Evolutionary conservation across 2,329 filamentous ascomycete species (phyloP).

Genomic region (Cytospora leucostoma): DNA sequence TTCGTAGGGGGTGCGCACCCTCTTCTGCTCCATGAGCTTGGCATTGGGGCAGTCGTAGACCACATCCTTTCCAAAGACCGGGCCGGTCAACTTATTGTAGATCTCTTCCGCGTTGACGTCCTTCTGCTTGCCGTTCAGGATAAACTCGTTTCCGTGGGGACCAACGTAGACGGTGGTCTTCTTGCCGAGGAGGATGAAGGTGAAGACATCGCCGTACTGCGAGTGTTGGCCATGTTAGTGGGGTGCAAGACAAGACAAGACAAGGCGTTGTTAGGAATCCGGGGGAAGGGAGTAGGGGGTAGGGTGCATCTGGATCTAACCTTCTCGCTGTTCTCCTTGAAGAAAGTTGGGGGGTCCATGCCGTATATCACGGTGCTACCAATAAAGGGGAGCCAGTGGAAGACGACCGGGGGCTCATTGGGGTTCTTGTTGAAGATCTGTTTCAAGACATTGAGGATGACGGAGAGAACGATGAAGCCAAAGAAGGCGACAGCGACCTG

Average conservation of each 20-base stretch:
- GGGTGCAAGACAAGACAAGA: not conserved
- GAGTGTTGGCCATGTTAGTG: constrained; percentile 15
- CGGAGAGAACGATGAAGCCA: constrained; percentile 52
- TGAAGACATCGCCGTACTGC: constrained; percentile 56
- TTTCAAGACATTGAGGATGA: constrained; percentile 76
- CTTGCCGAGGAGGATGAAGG: constrained; percentile 54
- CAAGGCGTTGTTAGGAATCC: not conserved
- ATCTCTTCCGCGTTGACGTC: constrained; percentile 58
- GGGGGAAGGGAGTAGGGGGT: not conserved
- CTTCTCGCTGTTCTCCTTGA: constrained; percentile 70
- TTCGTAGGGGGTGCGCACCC: constrained; percentile 47
- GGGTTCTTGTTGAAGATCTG: constrained; percentile 82
- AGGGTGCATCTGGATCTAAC: constrained; percentile 41
- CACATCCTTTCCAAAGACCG: constrained; percentile 73
- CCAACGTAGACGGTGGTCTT: constrained; percentile 54
- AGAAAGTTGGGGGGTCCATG: constrained; percentile 91
- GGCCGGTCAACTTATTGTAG: constrained; percentile 52
- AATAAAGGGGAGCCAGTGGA: constrained; percentile 79
- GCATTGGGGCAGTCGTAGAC: constrained; percentile 84
- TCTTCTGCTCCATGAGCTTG: constrained; percentile 89
- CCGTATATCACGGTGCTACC: constrained; percentile 93
- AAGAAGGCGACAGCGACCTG: constrained; percentile 50
- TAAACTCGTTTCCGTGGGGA: constrained; percentile 55
- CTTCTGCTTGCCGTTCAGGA: constrained; percentile 55
- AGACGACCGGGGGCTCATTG: constrained; percentile 78